Conservation (phyloP, 306 rosid species). For the Elaeagnus macrophylla region DNA sequence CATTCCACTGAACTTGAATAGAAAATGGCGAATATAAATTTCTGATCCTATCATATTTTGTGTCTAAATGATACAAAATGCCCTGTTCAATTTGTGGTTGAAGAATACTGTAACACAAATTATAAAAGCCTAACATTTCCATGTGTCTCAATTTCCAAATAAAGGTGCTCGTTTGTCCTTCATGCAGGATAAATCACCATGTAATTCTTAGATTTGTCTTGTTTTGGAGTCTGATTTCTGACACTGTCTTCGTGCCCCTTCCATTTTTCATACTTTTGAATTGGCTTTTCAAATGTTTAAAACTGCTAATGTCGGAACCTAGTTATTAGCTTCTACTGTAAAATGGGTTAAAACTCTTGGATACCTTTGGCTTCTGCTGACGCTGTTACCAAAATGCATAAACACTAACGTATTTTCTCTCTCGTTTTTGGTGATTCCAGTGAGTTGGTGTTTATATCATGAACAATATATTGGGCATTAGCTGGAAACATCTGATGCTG, state of each 20-base stretch:
- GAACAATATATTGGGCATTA: constrained; percentile 71
- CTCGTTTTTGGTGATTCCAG: constrained; percentile 44
- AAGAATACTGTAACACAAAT: no score
- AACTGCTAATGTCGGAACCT: constrained; percentile 74
- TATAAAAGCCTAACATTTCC: no score
- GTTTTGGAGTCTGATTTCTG: constrained; percentile 6
- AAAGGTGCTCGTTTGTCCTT: no score
- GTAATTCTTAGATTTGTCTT: not conserved
- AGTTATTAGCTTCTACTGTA: constrained; percentile 73
- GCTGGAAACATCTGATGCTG: constrained; percentile 60
- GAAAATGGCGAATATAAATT: no score
- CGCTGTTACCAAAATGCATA: constrained; percentile 9
- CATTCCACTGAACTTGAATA: no score
- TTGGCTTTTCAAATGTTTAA: constrained; percentile 78
- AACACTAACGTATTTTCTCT: constrained; percentile 16
- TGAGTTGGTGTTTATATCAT: constrained; percentile 73
- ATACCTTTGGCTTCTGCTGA: no score
- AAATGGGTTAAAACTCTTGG: constrained; percentile 45
- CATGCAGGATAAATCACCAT: not conserved
- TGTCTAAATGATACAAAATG: no score
- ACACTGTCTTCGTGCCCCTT: constrained; percentile 16
- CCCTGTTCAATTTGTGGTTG: no score
- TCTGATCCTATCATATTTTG: no score
- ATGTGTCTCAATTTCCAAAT: no score
- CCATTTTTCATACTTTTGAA: constrained; percentile 86